Percentiles rank a stretch among this genome's conserved stretches.
Conservation (phyloP, 306 rosid species). For the Acacia acuminata region DNA sequence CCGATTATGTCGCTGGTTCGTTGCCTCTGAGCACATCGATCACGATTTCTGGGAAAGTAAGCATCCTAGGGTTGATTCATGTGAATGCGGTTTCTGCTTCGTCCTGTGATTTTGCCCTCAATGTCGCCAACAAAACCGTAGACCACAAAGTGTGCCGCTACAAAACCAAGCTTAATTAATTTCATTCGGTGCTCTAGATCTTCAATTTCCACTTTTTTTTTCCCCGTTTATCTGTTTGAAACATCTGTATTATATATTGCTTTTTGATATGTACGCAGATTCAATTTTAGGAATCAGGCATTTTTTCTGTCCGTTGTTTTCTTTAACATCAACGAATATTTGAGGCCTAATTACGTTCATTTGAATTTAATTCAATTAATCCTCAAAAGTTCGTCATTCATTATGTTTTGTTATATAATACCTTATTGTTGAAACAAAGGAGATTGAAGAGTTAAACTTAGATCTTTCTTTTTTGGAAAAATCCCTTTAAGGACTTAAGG, state of each 20-base stretch:
- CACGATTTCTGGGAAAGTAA: slow-evolving; percentile 43
- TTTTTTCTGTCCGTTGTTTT: background rate
- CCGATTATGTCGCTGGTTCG: slow-evolving; percentile 41
- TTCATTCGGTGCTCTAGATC: background rate
- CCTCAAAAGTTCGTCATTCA: background rate
- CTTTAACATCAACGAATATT: background rate
- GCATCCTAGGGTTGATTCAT: slow-evolving; percentile 45
- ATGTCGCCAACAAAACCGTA: slow-evolving; percentile 14
- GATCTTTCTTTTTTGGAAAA: too few species aligned
- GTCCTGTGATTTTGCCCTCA: slow-evolving; percentile 57
- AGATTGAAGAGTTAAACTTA: too few species aligned
- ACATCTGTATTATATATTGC: background rate
- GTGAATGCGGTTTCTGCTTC: slow-evolving; percentile 38
- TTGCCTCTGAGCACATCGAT: slow-evolving; percentile 49
- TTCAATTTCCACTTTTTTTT: background rate
- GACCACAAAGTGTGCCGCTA: slow-evolving; percentile 39
- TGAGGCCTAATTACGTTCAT: background rate
- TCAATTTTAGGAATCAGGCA: background rate
- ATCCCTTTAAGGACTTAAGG: too few species aligned
- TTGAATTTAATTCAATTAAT: background rate
- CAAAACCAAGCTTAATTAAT: slow-evolving; percentile 35
- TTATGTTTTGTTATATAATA: background rate
- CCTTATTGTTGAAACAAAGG: too few species aligned
- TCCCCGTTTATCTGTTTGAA: background rate
- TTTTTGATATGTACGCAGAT: background rate